A percentile compares a stretch with the other conserved stretches of the same genome.
Evolutionary conservation across 2,329 filamentous ascomycete genomes (phyloP).

Genomic region (Fusarium duplospermum): DNA sequence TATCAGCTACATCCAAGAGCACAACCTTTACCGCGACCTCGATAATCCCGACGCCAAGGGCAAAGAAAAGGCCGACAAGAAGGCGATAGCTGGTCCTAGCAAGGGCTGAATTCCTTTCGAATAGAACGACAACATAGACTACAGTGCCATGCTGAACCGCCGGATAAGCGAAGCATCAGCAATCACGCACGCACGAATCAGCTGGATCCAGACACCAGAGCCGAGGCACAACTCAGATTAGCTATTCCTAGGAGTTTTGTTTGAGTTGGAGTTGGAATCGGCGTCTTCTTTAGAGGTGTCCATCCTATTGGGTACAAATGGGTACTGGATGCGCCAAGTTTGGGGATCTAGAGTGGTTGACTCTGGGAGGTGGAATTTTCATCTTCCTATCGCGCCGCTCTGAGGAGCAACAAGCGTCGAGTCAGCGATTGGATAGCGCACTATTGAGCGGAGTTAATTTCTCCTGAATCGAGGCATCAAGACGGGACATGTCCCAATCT

Average conservation of each 20-base stretch:
- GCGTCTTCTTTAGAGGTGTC: constrained; percentile 26
- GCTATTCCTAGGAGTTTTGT: constrained; percentile 19
- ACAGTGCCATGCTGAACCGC: constrained; percentile 3
- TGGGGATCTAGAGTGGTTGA: constrained; percentile 19
- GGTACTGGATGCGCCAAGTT: constrained; percentile 17
- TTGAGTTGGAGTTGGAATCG: constrained; percentile 13
- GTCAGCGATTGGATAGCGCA: constrained; percentile 32
- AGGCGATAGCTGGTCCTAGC: constrained; percentile 40
- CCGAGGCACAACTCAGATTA: constrained; percentile 13
- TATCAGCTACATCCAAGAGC: constrained; percentile 77
- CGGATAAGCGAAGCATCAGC: constrained; percentile 12
- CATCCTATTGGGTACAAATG: constrained; percentile 4
- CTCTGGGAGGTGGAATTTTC: constrained; percentile 32
- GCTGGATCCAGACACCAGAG: constrained; percentile 14
- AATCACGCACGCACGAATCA: constrained; percentile 12
- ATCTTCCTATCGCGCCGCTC: constrained; percentile 34
- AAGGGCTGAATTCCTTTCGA: constrained; percentile 38
- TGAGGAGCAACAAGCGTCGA: constrained; percentile 26
- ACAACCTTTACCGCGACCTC: constrained; percentile 71
- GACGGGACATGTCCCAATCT: constrained; percentile 27
- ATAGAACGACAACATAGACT: constrained; percentile 15
- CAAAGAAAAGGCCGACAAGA: constrained; percentile 36
- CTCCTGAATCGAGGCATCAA: constrained; percentile 37
- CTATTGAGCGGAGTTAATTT: constrained; percentile 36
- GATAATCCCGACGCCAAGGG: constrained; percentile 43